Evolutionary conservation across 305 asterid species (phyloP), one percentile per base, ranked within the genome.

Genomic region (Plantago lanceolata): DNA sequence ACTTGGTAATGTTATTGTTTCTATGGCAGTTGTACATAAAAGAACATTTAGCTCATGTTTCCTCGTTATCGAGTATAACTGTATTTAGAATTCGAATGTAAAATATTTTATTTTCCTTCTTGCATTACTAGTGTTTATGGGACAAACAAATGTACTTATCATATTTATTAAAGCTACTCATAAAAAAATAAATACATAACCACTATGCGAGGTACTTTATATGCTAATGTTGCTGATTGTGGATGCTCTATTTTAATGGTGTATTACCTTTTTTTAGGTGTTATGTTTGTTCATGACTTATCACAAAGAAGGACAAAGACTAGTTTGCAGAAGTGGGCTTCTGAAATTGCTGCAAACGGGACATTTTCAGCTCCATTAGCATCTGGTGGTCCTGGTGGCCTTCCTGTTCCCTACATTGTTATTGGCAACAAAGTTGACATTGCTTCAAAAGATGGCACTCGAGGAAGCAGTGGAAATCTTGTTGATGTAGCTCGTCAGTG

Each of bases 391-490:
- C 99, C 99, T 47, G 94, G 94, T 47, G 97, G 97, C 48, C 94
- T 87, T 67, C 95, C 97, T 6, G 97, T 93, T 60, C 99, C 99
- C 20, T 93, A 71, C 72, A 83, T 93, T 63, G 99, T 93, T 49
- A 70, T 93, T 57, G 95, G 94, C 33, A 93, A 93, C 77, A 93
- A 90, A 80, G 89, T 86, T 58, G 99, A 93, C 68, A 86, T 87
- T 67, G 80, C 86, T 68, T 73, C 88, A 54, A 90, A 84, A 63
- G 94, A 84, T 54, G 88, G 95, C 49, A 68, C 74, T 19, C 78
- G 95, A 68, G 92, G 85, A 47, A 90, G 97, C 84, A 93, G 97
- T 70, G 99, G 97, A n/a, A 90, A 93, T 81, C 97, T 93, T 59
- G 94, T 93, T 63, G 99, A 93, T 74, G 86, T 83, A 60, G 99